Base-by-base conservation (phyloP, 164 flowering plant genomes). In the Echeveria elegans region DNA sequence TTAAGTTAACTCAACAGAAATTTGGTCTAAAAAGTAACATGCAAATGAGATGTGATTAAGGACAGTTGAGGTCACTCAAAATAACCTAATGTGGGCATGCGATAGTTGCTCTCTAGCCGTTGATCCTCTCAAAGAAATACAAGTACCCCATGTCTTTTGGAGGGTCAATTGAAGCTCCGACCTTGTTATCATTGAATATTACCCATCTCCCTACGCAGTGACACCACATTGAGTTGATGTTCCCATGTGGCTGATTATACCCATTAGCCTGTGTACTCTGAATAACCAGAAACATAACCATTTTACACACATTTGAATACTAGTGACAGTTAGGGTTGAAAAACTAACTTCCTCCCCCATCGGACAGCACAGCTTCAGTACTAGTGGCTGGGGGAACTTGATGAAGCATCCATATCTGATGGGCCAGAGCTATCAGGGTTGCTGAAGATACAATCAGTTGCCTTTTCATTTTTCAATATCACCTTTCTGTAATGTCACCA, bases 131-230 rank as follows among this genome's bases (percentile, higher is more conserved):
- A 38, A 88, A 95, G 81, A 95, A 90, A 71, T 95, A 92, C 63
- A 95, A 68, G 76, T 95, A 95, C 0, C 96, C 99, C 99, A 95
- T 92, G 76, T 95, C 97, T 72, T 84, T 86, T 0, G 99, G 99
- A 0, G 97, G 97, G 69, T 88, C 80, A 26, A 83, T 70, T 0
- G 99, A 95, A 56, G 82, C 91, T 9, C 92, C 99, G 21, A 90
- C 97, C 73, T 92, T 92, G 70, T 76, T 81, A 59, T 95, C 99
- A 24, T 95, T 95, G 83, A 83, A 95, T 71, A 95, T 89, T 9
- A 78, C 92, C 99, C 99, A 95, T 72, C 87, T 78, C 10, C 96
- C 97, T 48, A 95, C 97, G 68, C 92, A 95, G 74, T 95, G 99
- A n/a, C n/a, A 11, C 99, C 99, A 38, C 99, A 95, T 0, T 88